Conservation (phyloP, 371 early-diverging fungal genomes). For the Mucor irregularis region DNA sequence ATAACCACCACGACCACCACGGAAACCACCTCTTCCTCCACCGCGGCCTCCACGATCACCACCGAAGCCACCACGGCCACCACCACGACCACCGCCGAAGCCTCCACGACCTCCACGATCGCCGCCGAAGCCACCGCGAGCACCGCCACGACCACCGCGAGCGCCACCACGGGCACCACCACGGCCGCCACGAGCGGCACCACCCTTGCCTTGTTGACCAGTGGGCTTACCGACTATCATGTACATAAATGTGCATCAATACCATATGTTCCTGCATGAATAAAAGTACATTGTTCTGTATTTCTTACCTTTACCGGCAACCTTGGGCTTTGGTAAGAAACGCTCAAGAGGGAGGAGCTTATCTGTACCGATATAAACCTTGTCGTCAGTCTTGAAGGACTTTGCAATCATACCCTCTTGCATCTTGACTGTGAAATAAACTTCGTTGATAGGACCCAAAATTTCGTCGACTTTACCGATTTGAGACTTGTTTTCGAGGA, state of each 20-base stretch:
- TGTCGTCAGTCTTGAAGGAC: conserved; percentile 87
- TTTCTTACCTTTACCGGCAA: conserved; percentile 61
- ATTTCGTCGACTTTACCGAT: conserved; percentile 99
- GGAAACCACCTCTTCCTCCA: conserved; percentile 4
- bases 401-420: conserved; percentile 92
- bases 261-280: too few species aligned
- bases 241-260: background rate
- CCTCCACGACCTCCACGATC: conserved; percentile 37
- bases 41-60: background rate
- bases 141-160: conserved; percentile 33
- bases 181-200: conserved; percentile 45
- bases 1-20: conserved; percentile 29
- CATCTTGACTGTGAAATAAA: conserved; percentile 95
- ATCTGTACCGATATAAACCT: conserved; percentile 92
- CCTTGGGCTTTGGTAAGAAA: conserved; percentile 95
- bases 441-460: conserved; percentile 96
- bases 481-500: conserved; percentile 94
- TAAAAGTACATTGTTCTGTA: too few species aligned
- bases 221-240: conserved; percentile 36
- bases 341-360: conserved; percentile 95
- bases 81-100: conserved; percentile 21
- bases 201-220: conserved; percentile 50
- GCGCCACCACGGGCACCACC: conserved; percentile 31
- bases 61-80: conserved; percentile 18
- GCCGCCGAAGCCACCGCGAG: conserved; percentile 25